These are phyloP conservation scores for Saccharomyces kudriavzevii DNA, from an alignment of 805 yeast genomes.

Conservation along the genomic window DNA sequence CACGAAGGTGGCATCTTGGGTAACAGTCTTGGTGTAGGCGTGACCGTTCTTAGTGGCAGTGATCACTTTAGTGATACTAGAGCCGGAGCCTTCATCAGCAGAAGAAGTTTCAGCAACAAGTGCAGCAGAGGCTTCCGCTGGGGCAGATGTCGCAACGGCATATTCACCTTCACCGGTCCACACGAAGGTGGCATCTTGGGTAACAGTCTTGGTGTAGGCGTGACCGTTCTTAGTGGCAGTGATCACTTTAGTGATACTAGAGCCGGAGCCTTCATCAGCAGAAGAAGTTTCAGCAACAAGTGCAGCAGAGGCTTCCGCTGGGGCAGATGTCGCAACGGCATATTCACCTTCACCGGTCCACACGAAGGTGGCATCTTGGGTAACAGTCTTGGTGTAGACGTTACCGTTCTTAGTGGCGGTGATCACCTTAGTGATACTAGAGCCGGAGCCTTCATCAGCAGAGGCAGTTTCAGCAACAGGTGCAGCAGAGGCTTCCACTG, in stretches of 20 bases:
- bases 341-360: constrained; percentile 1
- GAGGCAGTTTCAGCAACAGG: neutral
- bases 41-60: constrained; percentile 7
- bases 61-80: constrained; percentile 2
- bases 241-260: constrained; percentile 2
- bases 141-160: neutral
- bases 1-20: constrained; percentile 4
- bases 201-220: constrained; percentile 7
- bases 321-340: neutral
- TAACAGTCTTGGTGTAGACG: constrained; percentile 7
- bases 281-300: neutral
- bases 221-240: constrained; percentile 7
- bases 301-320: neutral
- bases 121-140: neutral
- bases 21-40: constrained; percentile 7
- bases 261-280: neutral
- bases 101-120: neutral
- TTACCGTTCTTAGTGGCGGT: constrained; percentile 7
- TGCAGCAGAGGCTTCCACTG: neutral
- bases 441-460: neutral
- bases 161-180: constrained; percentile 2
- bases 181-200: constrained; percentile 4
- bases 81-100: neutral
- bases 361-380: constrained; percentile 4
- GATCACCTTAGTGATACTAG: neutral